Evolutionary conservation across 257 asterid species (phyloP).

Genomic region (Voacanga thouarsii): DNA sequence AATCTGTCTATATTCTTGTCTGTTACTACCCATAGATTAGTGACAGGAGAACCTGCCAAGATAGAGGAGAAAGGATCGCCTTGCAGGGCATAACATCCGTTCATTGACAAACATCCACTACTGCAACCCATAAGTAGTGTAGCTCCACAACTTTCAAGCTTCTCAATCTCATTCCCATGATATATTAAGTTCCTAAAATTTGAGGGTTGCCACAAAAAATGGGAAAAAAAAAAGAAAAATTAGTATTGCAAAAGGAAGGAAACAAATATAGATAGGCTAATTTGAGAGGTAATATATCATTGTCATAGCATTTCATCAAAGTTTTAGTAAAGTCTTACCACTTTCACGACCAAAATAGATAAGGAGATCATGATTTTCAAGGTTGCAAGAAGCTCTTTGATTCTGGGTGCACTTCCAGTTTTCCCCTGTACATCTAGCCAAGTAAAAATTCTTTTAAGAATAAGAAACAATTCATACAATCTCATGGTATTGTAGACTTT

Average conservation of each 20-base stretch:
- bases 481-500: background rate
- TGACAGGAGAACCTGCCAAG: conserved; percentile 81
- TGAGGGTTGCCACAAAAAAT: background rate
- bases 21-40: conserved; percentile 94
- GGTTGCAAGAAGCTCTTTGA: conserved; percentile 65
- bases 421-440: conserved; percentile 59
- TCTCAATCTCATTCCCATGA: conserved; percentile 71
- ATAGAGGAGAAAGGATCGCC: conserved; percentile 84
- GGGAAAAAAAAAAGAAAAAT: background rate
- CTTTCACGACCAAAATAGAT: conserved; percentile 95
- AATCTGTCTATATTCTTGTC: conserved; percentile 95
- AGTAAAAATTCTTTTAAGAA: conserved; percentile 6
- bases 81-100: conserved; percentile 70
- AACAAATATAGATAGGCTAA: background rate
- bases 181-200: conserved; percentile 68
- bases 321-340: conserved; percentile 40
- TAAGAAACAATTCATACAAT: conserved; percentile 4
- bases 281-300: background rate
- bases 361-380: conserved; percentile 77
- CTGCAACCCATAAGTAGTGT: conserved; percentile 91
- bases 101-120: conserved; percentile 69
- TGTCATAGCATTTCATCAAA: background rate
- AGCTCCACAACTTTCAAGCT: conserved; percentile 77
- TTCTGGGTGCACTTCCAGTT: conserved; percentile 68
- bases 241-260: background rate